Evolutionary conservation across 2,329 filamentous ascomycete genomes (phyloP).

Genomic region (Colletotrichum sp.): DNA sequence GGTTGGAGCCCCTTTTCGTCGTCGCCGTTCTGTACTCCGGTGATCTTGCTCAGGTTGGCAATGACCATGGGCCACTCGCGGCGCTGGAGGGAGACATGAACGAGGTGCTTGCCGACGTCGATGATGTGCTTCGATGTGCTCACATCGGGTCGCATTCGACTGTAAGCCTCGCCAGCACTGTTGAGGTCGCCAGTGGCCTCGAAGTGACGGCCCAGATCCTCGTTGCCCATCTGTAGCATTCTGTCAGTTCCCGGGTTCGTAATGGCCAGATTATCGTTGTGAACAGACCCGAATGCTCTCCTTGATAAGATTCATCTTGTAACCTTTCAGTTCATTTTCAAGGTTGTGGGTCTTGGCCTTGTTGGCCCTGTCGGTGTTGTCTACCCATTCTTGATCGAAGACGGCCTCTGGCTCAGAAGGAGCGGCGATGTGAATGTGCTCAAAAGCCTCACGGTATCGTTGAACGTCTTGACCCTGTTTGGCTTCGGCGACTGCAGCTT

Average conservation of each 20-base stretch:
- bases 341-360: slow-evolving; percentile 75
- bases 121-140: slow-evolving; percentile 83
- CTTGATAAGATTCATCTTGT: slow-evolving; percentile 97
- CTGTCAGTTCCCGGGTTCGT: slow-evolving; percentile 3
- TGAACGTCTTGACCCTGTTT: slow-evolving; percentile 76
- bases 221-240: slow-evolving; percentile 80
- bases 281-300: slow-evolving; percentile 85
- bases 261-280: background rate
- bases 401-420: slow-evolving; percentile 72
- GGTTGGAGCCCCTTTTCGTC: slow-evolving; percentile 56
- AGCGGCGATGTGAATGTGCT: slow-evolving; percentile 65
- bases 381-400: slow-evolving; percentile 78
- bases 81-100: slow-evolving; percentile 77
- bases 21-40: slow-evolving; percentile 45
- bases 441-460: slow-evolving; percentile 72
- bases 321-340: slow-evolving; percentile 84
- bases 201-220: slow-evolving; percentile 86
- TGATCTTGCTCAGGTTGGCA: slow-evolving; percentile 67
- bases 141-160: slow-evolving; percentile 89
- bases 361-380: slow-evolving; percentile 69
- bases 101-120: slow-evolving; percentile 80
- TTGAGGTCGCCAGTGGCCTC: slow-evolving; percentile 78
- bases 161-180: slow-evolving; percentile 77
- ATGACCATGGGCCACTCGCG: slow-evolving; percentile 77
- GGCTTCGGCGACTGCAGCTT: slow-evolving; percentile 76